phyloP scores from a whole-genome alignment of 2,329 filamentous ascomycete genomes.

The Botrytis pseudocinerea region DNA sequence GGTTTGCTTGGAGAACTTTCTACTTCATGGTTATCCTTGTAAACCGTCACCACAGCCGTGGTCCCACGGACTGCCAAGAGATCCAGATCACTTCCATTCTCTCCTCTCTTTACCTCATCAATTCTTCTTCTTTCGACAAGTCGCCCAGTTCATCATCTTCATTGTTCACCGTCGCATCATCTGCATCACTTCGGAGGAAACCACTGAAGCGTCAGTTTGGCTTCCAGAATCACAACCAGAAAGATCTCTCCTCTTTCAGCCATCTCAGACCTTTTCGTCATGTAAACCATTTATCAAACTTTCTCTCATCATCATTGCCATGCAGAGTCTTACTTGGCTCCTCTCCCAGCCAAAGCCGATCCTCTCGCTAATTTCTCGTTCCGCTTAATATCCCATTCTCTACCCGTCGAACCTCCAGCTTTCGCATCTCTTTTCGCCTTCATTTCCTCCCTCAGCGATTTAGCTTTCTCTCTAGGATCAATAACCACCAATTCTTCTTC shows the following conservation, averaged over 20 bases:
- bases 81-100: not conserved
- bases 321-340: constrained; percentile 49
- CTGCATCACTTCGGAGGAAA: not conserved
- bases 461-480: constrained; percentile 82
- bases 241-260: not conserved
- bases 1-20: not conserved
- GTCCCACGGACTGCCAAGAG: not conserved
- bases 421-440: constrained; percentile 58
- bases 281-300: not conserved
- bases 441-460: constrained; percentile 67
- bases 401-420: constrained; percentile 49
- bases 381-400: constrained; percentile 59
- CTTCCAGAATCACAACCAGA: not conserved
- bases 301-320: not conserved
- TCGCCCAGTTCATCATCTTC: not conserved
- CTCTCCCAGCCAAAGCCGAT: constrained; percentile 56
- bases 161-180: not conserved
- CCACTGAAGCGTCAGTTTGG: not conserved
- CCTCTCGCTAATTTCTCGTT: constrained; percentile 58
- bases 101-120: not conserved
- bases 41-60: not conserved
- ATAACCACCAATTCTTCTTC: constrained; percentile 92
- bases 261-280: not conserved
- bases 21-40: not conserved
- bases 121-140: not conserved